A percentile compares a stretch with the other conserved stretches of the same genome.
Conservation (phyloP, 1,284 basidiomycete species). For the Ganoderma meredithae region DNA sequence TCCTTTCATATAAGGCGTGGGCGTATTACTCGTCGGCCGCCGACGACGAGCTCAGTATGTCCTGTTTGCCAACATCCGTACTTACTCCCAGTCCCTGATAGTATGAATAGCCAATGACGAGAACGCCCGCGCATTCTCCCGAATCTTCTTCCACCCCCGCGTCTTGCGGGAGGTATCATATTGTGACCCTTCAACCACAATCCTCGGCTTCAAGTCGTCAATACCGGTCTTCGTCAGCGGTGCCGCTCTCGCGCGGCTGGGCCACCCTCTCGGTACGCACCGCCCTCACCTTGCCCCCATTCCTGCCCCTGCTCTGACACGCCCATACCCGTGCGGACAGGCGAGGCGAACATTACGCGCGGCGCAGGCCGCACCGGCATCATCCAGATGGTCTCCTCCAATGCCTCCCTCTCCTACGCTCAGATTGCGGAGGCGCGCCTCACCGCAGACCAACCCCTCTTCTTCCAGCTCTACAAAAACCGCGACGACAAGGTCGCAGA, state of each 20-base stretch:
- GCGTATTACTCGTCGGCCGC: slow-evolving; percentile 87
- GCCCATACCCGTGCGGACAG: slow-evolving; percentile 42
- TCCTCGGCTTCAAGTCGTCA: slow-evolving; percentile 77
- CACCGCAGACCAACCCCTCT: slow-evolving; percentile 70
- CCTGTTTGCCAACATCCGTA: slow-evolving; percentile 12
- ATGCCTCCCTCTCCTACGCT: slow-evolving; percentile 81
- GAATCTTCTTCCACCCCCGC: slow-evolving; percentile 85
- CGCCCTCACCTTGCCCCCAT: background rate
- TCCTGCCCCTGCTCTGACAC: background rate
- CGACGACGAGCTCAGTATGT: slow-evolving; percentile 82
- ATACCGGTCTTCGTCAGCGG: slow-evolving; percentile 89
- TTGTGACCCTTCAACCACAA: slow-evolving; percentile 78
- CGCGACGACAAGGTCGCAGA: slow-evolving; percentile 73
- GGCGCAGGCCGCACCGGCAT: slow-evolving; percentile 77
- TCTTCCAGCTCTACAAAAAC: slow-evolving; percentile 92
- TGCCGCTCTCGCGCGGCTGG: slow-evolving; percentile 89
- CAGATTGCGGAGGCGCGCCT: slow-evolving; percentile 72
- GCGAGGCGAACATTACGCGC: slow-evolving; percentile 85
- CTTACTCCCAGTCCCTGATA: slow-evolving; percentile 16
- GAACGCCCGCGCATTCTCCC: slow-evolving; percentile 78
- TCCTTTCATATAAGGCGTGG: slow-evolving; percentile 76
- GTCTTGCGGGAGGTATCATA: slow-evolving; percentile 76
- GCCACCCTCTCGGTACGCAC: slow-evolving; percentile 76
- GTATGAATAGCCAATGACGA: slow-evolving; percentile 58
- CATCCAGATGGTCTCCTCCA: slow-evolving; percentile 91